Conservation (phyloP, 148 eudicot genomes). For the Vaccinium darrowii region DNA sequence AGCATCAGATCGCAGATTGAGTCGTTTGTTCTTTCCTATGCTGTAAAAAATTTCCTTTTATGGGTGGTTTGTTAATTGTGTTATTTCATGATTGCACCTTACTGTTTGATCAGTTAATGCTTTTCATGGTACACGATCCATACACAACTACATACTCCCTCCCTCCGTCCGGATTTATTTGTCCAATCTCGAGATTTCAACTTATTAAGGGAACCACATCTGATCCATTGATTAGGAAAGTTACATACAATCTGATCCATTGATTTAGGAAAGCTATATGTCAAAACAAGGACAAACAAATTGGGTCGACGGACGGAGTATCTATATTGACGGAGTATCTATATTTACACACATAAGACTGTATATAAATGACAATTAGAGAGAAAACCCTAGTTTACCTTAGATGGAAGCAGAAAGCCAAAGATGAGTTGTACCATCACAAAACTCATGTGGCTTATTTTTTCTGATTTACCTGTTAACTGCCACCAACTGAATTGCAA, state of each 20-base stretch:
- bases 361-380: not conserved
- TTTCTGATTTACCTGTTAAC: not conserved
- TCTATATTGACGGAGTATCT: no score
- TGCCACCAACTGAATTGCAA: constrained; percentile 13
- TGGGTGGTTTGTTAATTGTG: not conserved
- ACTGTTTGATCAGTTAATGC: not conserved
- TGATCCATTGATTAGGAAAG: no score
- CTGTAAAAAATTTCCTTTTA: not conserved
- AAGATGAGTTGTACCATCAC: not conserved
- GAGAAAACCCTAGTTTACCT: constrained; percentile 8
- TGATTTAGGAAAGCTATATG: no score
- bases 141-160: no score
- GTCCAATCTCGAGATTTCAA: no score
- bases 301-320: no score
- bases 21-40: not conserved
- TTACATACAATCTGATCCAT: no score
- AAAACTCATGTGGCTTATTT: not conserved
- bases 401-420: not conserved
- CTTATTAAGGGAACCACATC: no score
- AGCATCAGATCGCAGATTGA: not conserved
- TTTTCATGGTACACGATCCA: not conserved
- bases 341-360: not conserved
- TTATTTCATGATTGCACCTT: not conserved
- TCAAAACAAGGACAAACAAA: no score
- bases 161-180: no score